phyloP scores from a whole-genome alignment of 768 basidiomycete genomes.

The Sporobolomyces pararoseus region DNA sequence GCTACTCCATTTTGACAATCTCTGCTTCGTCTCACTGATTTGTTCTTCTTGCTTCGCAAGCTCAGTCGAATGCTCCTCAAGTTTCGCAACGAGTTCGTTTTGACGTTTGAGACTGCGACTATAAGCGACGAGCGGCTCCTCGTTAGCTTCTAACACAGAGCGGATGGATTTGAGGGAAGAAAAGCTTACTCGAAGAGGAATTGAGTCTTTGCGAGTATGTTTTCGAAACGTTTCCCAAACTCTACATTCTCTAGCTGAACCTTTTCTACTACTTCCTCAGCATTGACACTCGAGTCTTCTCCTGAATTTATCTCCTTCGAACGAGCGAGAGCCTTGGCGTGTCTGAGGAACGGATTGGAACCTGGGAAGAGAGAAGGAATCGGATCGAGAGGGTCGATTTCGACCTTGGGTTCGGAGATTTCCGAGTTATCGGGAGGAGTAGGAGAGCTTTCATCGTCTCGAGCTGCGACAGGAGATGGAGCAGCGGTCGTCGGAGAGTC shows the following conservation, averaged over 20 bases:
- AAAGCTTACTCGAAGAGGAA: background rate
- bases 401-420: background rate
- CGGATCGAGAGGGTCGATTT: background rate
- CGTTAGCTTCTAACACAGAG: background rate
- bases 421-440: too few relatives aligned
- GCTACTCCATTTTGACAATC: background rate
- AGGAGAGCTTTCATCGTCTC: too few relatives aligned
- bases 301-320: background rate
- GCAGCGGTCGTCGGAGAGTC: too few relatives aligned
- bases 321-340: background rate
- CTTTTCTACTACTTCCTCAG: background rate
- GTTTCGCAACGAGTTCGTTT: background rate
- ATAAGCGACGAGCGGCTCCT: background rate
- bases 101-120: background rate
- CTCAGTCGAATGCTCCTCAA: background rate
- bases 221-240: background rate
- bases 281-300: background rate
- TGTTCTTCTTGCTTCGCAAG: background rate
- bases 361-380: background rate
- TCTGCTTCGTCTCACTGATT: background rate
- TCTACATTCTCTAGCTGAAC: background rate
- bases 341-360: background rate
- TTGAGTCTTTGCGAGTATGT: background rate
- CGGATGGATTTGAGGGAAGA: background rate
- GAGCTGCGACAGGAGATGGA: too few relatives aligned